Evolutionary conservation across 164 flowering plant genomes (phyloP).

Genomic region (Berberis vulgaris): DNA sequence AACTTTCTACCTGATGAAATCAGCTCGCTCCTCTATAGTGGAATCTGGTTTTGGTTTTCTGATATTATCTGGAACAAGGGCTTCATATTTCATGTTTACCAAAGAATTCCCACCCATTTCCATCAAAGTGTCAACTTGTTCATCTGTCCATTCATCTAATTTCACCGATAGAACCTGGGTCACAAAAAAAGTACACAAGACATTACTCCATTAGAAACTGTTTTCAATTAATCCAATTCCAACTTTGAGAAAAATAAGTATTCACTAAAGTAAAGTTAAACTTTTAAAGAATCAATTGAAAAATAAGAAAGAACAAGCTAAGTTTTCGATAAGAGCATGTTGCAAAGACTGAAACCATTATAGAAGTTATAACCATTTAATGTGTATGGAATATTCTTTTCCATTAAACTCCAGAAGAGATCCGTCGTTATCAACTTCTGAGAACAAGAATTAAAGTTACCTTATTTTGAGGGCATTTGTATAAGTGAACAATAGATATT

Average conservation of each 20-base stretch:
- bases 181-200: slow-evolving; percentile 1
- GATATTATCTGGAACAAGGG: slow-evolving; percentile 41
- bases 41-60: slow-evolving; percentile 74
- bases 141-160: slow-evolving; percentile 91
- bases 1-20: slow-evolving; percentile 61
- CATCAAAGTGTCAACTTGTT: slow-evolving; percentile 59
- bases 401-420: too few species aligned
- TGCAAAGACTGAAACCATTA: too few species aligned
- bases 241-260: background rate
- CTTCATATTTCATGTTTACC: slow-evolving; percentile 76
- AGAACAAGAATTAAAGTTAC: too few species aligned
- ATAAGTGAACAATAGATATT: too few species aligned
- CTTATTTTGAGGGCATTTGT: too few species aligned
- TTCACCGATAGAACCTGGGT: slow-evolving; percentile 82
- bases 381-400: too few species aligned
- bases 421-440: too few species aligned
- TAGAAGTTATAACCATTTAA: too few species aligned
- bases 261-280: background rate
- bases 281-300: background rate
- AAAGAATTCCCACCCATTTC: slow-evolving; percentile 66
- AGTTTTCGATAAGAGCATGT: too few species aligned
- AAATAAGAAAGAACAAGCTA: background rate
- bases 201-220: background rate
- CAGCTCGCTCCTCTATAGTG: slow-evolving; percentile 58
- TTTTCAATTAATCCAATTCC: background rate